These are phyloP conservation scores for Trichoderma semiorbis DNA, from an alignment of 2,329 filamentous ascomycete genomes.

Conservation along the genomic window DNA sequence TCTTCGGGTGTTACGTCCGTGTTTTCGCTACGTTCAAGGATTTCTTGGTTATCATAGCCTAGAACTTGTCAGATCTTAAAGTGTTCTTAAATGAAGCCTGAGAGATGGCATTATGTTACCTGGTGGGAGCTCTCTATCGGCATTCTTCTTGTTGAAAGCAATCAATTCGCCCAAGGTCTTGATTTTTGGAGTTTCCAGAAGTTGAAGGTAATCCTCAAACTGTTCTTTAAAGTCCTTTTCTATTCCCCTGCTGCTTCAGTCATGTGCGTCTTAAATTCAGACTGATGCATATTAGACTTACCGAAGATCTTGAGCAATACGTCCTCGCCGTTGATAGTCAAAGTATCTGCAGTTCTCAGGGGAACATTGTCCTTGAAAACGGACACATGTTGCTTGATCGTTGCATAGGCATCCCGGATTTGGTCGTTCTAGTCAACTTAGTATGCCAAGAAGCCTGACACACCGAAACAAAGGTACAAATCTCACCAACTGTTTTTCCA, in stretches of 20 bases:
- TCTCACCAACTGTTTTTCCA: slow-evolving; percentile 9
- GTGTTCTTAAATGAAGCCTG: neutral
- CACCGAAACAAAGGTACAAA: neutral
- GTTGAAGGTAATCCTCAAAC: neutral
- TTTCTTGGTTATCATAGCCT: slow-evolving; percentile 1
- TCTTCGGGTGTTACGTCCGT: neutral
- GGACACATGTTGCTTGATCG: neutral
- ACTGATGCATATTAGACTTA: neutral
- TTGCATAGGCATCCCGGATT: slow-evolving; percentile 1
- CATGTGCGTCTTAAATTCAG: neutral
- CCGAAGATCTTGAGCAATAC: neutral
- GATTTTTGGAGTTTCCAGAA: neutral
- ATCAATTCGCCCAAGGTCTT: slow-evolving; percentile 10
- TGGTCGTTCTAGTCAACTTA: neutral
- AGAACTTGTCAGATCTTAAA: neutral
- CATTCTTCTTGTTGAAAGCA: slow-evolving; percentile 20
- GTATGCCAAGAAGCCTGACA: neutral
- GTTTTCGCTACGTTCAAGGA: neutral
- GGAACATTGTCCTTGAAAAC: neutral
- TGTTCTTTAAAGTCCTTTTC: neutral
- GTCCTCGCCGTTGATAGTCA: neutral
- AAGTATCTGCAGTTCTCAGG: neutral
- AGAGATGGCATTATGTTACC: neutral
- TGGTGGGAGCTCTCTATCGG: slow-evolving; percentile 13
- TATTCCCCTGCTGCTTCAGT: neutral